Evolutionary conservation across 2,329 filamentous ascomycete species (phyloP).

Genomic region (Penicillium sp.): DNA sequence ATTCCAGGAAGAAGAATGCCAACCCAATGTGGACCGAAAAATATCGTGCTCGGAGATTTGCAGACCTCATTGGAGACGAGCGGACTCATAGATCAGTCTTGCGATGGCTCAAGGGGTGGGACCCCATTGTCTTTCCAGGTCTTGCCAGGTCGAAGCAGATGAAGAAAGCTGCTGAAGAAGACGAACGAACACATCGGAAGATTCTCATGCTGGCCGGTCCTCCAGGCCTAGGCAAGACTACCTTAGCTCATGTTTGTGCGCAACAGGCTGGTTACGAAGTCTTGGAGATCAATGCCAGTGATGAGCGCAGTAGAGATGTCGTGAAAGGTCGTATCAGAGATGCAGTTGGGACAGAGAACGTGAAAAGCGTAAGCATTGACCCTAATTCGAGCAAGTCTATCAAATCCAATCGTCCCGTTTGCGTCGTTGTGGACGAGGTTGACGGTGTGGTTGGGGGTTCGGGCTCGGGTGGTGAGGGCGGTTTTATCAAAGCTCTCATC

Average conservation of each 20-base stretch:
- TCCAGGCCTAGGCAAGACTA: constrained; percentile 92
- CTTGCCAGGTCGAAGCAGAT: constrained; percentile 58
- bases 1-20: constrained; percentile 27
- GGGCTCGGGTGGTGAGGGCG: constrained; percentile 75
- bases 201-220: constrained; percentile 87
- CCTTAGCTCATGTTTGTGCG: constrained; percentile 91
- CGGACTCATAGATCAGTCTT: constrained; percentile 86
- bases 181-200: constrained; percentile 77
- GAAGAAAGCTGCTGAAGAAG: constrained; percentile 49
- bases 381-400: constrained; percentile 50
- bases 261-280: constrained; percentile 94
- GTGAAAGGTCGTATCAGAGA: constrained; percentile 89
- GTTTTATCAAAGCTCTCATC: constrained; percentile 91
- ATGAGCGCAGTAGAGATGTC: constrained; percentile 84
- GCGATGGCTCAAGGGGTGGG: constrained; percentile 92
- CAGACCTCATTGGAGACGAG: constrained; percentile 91
- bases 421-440: constrained; percentile 93
- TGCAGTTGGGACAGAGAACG: constrained; percentile 88
- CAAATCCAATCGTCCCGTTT: constrained; percentile 80
- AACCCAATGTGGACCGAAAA: constrained; percentile 85
- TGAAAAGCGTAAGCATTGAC: constrained; percentile 61
- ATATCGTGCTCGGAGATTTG: constrained; percentile 86
- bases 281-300: constrained; percentile 95
- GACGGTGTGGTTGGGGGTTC: constrained; percentile 86
- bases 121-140: constrained; percentile 84